Evolutionary conservation across 805 yeast genomes (phyloP), one percentile per base, ranked within the genome.

Genomic region (Torulaspora microellipsoides): DNA sequence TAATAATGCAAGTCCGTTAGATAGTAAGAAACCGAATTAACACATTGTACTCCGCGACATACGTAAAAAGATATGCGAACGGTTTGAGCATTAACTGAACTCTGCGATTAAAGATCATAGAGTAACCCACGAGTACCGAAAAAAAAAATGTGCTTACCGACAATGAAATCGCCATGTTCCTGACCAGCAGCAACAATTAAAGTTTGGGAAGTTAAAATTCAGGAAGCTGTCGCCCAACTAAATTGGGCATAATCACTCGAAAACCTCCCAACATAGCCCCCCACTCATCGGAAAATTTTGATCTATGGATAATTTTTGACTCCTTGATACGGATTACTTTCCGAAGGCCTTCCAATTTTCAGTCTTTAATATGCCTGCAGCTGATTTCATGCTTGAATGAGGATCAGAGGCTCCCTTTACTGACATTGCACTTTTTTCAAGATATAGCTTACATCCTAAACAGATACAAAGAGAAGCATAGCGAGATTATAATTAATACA

Each of bases 161-260:
- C 91, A 51, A 72, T 73, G 9, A 81, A 61, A 55, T 84, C 91
- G 14, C 91, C 91, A 34, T 82, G 56, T 38, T 79, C 70, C 11
- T 91, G 91, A 10, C 82, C 74, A 7, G 80, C 65, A 28, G 80
- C 65, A 28, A 84, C 61, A 37, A 83, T 83, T 49, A 83, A 77
- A 0, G 91, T 79, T 6, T 90, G 89, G 4, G 13, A 20, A 1
- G 52, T 47, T 3, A 49, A 35, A 8, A 51, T 48, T 33, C 17
- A 51, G 1, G 49, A 38, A n/a, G 48, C 51, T 17, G 45, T 49
- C 15, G 42, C 33, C 55, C 55, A 51, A 29, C 55, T 52, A 10
- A 43, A 14, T 23, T 37, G 25, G 8, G 37, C 15, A 15, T 38
- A 33, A n/a, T 23, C 27, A n/a, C 41, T 31, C 14, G 30, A 33